phyloP scores from a whole-genome alignment of 306 rosid species.

The Trifolium pratense region DNA sequence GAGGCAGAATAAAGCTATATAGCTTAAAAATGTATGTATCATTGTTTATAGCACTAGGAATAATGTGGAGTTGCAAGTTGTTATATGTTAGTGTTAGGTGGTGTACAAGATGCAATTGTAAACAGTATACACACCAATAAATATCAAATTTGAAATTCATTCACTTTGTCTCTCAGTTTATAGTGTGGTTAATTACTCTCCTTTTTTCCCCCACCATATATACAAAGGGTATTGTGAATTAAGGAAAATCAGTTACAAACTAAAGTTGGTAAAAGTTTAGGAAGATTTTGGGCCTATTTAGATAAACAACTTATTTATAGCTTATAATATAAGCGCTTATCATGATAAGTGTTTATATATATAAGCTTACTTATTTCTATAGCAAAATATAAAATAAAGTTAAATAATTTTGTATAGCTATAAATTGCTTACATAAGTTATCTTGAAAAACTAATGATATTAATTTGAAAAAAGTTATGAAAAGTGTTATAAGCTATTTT shows the following conservation, averaged over 20 bases:
- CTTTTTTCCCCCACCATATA: neutral
- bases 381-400: no score
- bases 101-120: conserved; percentile 35
- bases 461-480: no score
- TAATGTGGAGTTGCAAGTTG: conserved; percentile 41
- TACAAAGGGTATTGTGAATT: neutral
- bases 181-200: neutral
- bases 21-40: conserved; percentile 47
- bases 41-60: conserved; percentile 50
- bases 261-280: no score
- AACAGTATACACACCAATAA: conserved; percentile 31
- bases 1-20: conserved; percentile 36
- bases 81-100: conserved; percentile 35
- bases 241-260: neutral
- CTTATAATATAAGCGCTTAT: no score
- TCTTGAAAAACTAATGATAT: no score
- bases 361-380: no score
- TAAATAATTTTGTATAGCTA: no score
- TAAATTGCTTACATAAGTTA: no score
- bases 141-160: conserved; percentile 35
- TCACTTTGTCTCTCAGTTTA: neutral
- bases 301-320: no score
- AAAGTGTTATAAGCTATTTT: no score
- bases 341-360: no score
- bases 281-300: no score